phyloP scores from a whole-genome alignment of 1,139 yeast genomes.

The Eremothecium gossypii region DNA sequence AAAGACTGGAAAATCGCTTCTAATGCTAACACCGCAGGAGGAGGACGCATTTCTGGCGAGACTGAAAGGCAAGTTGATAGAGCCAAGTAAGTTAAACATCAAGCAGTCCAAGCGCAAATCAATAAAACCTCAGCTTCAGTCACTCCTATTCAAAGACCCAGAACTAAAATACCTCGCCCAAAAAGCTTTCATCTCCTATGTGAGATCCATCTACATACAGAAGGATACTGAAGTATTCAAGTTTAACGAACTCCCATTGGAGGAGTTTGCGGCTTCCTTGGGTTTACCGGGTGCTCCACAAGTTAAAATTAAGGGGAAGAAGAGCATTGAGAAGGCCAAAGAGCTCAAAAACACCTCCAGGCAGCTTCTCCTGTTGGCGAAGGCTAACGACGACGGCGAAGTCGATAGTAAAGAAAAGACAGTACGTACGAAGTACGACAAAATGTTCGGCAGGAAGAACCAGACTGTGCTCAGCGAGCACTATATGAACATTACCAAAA shows the following conservation, averaged over 20 bases:
- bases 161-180: constrained; percentile 88
- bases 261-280: constrained; percentile 73
- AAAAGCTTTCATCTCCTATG: constrained; percentile 88
- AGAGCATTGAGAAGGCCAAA: constrained; percentile 40
- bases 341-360: constrained; percentile 79
- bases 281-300: constrained; percentile 97
- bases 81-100: constrained; percentile 63
- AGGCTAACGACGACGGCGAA: constrained; percentile 63
- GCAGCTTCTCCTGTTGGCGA: constrained; percentile 47
- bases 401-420: constrained; percentile 35
- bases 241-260: constrained; percentile 67
- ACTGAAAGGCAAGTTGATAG: constrained; percentile 54
- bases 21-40: constrained; percentile 79
- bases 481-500: constrained; percentile 58
- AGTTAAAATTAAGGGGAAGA: constrained; percentile 56
- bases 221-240: constrained; percentile 80
- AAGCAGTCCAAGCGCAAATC: constrained; percentile 70
- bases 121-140: constrained; percentile 77
- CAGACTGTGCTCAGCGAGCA: constrained; percentile 89
- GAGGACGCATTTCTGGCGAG: constrained; percentile 67
- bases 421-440: constrained; percentile 81
- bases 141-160: constrained; percentile 85
- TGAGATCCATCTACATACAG: constrained; percentile 75
- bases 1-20: constrained; percentile 72
- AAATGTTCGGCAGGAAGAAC: constrained; percentile 92